Evolutionary conservation across 257 asterid genomes (phyloP).

Genomic region (Jaltomata sinuosa): DNA sequence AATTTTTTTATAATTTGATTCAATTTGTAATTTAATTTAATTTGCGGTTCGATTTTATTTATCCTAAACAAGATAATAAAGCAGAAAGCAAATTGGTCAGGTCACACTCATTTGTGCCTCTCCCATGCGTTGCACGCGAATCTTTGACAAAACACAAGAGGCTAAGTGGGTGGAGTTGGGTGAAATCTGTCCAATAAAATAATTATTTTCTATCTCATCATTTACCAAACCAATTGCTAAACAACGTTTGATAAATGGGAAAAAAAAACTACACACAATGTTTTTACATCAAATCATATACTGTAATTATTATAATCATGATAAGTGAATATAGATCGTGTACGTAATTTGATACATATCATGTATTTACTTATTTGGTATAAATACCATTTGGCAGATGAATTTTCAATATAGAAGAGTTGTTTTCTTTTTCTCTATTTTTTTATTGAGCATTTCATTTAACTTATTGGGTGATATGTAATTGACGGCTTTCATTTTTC

Average conservation of each 20-base stretch:
- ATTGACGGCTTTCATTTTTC: conserved; percentile 3
- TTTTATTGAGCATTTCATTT: not conserved
- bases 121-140: conserved; percentile 36
- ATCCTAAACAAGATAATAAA: conserved; percentile 5
- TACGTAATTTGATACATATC: not conserved
- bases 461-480: not conserved
- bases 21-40: too few relatives aligned
- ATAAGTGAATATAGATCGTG: not conserved
- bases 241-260: not conserved
- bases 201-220: not conserved
- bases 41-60: too few relatives aligned
- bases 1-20: too few relatives aligned
- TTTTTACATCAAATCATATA: not conserved
- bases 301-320: not conserved
- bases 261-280: too few relatives aligned
- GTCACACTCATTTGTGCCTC: conserved; percentile 23
- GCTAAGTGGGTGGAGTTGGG: conserved; percentile 8
- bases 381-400: not conserved
- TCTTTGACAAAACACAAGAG: conserved; percentile 24
- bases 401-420: not conserved
- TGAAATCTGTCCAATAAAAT: not conserved
- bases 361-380: not conserved
- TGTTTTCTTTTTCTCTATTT: too few relatives aligned
- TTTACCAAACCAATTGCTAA: conserved; percentile 6
- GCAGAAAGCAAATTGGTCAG: conserved; percentile 14